These are phyloP conservation scores for Aspergillus pseudoterreus DNA, from an alignment of 2,329 filamentous ascomycete genomes.

Conservation along the genomic window DNA sequence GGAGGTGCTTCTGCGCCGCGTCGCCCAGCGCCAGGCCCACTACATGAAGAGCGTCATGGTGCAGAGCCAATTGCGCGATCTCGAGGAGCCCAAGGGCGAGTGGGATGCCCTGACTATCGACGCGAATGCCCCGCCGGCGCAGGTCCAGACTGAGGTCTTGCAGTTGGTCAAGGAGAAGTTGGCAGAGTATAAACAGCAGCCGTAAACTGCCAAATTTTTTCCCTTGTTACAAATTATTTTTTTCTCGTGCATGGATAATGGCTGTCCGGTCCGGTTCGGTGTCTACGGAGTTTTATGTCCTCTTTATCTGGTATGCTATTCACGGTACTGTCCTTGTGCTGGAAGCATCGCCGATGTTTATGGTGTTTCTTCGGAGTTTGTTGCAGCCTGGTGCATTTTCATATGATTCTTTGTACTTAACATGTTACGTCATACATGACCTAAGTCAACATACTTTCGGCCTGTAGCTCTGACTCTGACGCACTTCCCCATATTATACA, in stretches of 20 bases:
- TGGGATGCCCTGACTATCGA: constrained; percentile 69
- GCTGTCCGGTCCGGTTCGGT: not conserved
- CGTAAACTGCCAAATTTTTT: not conserved
- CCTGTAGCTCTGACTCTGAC: no score
- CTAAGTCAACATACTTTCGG: no score
- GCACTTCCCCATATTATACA: no score
- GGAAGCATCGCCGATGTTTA: not conserved
- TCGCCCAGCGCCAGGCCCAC: constrained; percentile 71
- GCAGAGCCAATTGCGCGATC: constrained; percentile 78
- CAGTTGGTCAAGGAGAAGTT: constrained; percentile 56
- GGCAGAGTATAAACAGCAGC: constrained; percentile 36
- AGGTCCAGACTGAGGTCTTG: constrained; percentile 61
- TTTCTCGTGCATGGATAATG: constrained; percentile 2
- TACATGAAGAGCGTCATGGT: constrained; percentile 98
- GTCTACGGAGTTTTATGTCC: constrained; percentile 2
- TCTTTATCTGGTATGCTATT: not conserved
- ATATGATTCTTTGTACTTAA: no score
- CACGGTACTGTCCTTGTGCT: not conserved
- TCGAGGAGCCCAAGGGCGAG: constrained; percentile 80
- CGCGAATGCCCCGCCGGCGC: constrained; percentile 49
- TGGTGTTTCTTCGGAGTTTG: not conserved
- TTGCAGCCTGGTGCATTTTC: no score
- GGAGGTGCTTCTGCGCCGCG: constrained; percentile 69
- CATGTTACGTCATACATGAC: no score
- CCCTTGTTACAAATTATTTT: not conserved